Base-by-base conservation (phyloP, 495 filamentous ascomycete species). In the Neurospora sp. region DNA sequence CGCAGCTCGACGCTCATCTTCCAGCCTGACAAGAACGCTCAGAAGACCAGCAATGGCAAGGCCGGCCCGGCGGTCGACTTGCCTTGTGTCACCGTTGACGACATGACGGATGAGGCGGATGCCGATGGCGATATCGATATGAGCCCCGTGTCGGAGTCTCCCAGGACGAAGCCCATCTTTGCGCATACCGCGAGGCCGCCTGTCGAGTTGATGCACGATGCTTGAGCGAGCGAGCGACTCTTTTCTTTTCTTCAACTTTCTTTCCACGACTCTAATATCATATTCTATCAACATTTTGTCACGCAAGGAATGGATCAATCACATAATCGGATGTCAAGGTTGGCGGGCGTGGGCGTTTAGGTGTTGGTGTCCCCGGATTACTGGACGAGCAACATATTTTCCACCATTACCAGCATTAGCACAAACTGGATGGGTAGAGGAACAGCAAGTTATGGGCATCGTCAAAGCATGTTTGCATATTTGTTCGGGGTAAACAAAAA, bases 51-150 rank as follows among this genome's bases (percentile, higher is more conserved):
- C 4, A 84, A 88, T 7, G 54, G 54, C 27, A 66, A 66, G 12
- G 3, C 54, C 54, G 54, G 89, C 79, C 92, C 93, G 12, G 54
- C 14, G 6, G 23, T 66, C 54, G 86, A 90, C 78, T 81, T 99
- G 74, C 96, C 96, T 0, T 93, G 92, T 12, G 97, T 99, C 37
- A 90, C 92, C 75, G 94, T 99, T 7, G 93, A 96, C 78, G 96
- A 98, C 83, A 92, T 92, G 77, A 96, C 89, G 37, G 87, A 90
- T 70, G 86, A 82, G 41, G 86, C 84, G 5, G 84, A 85, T 66
- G 54, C 27, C 54, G 54, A 66, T 66, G 54, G 54, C 27, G 54
- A 66, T 66, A 66, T 66, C 7, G 54, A 66, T 16, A 76, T 84
- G 70, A 79, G 76, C 69, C 78, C 74, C 23, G 87, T 84, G 27